phyloP scores from a whole-genome alignment of 1,284 basidiomycete genomes.

The Ganoderma resinaceum region DNA sequence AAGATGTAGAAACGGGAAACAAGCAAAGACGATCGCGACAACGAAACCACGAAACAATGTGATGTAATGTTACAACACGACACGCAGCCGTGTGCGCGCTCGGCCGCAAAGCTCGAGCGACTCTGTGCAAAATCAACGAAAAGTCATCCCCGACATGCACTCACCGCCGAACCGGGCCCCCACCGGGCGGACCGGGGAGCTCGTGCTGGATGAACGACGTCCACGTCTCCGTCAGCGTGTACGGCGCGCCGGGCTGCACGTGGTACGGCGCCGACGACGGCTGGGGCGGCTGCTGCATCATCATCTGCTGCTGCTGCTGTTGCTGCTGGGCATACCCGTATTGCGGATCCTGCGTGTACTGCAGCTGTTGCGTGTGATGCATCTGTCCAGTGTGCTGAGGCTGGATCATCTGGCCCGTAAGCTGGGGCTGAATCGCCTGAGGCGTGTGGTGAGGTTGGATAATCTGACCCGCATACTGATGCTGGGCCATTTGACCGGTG shows the following conservation, averaged over 20 bases:
- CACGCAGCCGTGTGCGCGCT: neutral
- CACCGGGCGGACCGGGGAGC: constrained; percentile 20
- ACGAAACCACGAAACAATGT: neutral
- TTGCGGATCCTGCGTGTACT: constrained; percentile 20
- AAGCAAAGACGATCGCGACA: neutral
- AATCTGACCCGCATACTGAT: neutral
- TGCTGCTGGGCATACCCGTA: constrained; percentile 20
- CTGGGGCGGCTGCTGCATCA: constrained; percentile 9
- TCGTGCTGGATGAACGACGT: constrained; percentile 45
- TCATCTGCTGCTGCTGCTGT: constrained; percentile 21
- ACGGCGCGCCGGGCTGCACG: constrained; percentile 19
- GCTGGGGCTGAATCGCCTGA: neutral
- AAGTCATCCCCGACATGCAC: neutral
- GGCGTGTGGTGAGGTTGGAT: neutral
- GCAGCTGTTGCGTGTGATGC: neutral
- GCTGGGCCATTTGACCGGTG: neutral
- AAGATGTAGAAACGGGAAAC: neutral
- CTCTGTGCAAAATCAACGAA: neutral
- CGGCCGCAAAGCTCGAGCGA: neutral
- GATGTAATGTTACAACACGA: neutral
- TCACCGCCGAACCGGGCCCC: constrained; percentile 3
- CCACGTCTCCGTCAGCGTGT: constrained; percentile 44
- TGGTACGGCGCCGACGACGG: neutral
- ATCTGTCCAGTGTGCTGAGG: neutral
- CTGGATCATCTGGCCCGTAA: neutral